Conservation (phyloP, 768 basidiomycete genomes). For the Mycena vitilis region DNA sequence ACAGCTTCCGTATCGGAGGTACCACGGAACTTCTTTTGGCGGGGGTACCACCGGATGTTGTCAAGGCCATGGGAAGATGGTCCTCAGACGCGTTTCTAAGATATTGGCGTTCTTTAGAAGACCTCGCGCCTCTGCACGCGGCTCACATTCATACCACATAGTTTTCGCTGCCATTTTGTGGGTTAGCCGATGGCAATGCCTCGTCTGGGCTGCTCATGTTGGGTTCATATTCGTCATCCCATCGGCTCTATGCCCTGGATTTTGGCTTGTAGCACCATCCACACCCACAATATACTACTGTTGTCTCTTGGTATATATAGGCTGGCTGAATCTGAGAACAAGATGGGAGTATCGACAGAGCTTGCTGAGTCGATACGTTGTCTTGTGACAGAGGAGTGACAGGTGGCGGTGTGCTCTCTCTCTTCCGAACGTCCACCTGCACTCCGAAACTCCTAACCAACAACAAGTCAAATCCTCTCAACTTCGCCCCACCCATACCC, state of each 20-base stretch:
- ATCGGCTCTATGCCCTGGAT: not conserved
- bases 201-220: conserved; percentile 5
- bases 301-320: not conserved
- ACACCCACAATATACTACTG: not conserved
- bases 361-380: not conserved
- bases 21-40: conserved; percentile 28
- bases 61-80: conserved; percentile 30
- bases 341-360: not conserved
- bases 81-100: conserved; percentile 37
- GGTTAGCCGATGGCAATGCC: conserved; percentile 16
- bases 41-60: conserved; percentile 22
- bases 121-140: conserved; percentile 39
- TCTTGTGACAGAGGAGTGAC: not conserved
- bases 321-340: not conserved
- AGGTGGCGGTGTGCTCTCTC: not conserved
- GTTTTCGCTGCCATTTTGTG: not conserved
- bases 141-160: not conserved
- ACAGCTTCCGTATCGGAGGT: conserved; percentile 32
- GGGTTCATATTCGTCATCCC: not conserved
- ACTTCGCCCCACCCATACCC: no score
- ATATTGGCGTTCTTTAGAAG: conserved; percentile 39
- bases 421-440: conserved; percentile 3
- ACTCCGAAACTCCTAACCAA: not conserved
- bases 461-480: no score
- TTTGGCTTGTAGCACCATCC: not conserved